Evolutionary conservation across 164 flowering plant species (phyloP).

Genomic region (Stephania cephalantha): DNA sequence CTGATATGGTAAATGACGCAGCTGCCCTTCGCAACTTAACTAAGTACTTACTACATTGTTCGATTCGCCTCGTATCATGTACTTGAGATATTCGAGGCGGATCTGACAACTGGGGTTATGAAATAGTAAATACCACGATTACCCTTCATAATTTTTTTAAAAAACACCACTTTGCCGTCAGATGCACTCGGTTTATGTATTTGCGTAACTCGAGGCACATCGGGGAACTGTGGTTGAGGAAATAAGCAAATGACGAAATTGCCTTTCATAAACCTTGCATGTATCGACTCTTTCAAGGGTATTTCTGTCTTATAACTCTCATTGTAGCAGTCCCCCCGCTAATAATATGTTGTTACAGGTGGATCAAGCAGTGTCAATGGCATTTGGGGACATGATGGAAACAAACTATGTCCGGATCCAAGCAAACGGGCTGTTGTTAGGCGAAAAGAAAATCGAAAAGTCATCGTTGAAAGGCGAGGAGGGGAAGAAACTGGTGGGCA

Average conservation of each 20-base stretch:
- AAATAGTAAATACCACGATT: neutral
- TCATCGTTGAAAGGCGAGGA: neutral
- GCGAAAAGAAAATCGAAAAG: neutral
- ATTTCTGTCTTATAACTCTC: neutral
- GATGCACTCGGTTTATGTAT: neutral
- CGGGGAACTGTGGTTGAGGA: neutral
- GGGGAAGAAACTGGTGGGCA: slow-evolving; percentile 1
- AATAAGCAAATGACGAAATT: neutral
- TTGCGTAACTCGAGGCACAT: too few relatives aligned
- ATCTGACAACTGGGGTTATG: neutral
- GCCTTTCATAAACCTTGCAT: neutral
- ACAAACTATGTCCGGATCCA: slow-evolving; percentile 54
- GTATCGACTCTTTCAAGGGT: neutral
- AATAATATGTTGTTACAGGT: slow-evolving; percentile 26
- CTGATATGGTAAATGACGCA: slow-evolving; percentile 39
- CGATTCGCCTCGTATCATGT: neutral
- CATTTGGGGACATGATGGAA: slow-evolving; percentile 33
- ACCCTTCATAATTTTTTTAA: neutral
- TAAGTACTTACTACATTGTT: neutral
- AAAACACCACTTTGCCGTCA: neutral
- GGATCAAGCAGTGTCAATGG: slow-evolving; percentile 70
- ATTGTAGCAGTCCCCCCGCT: neutral
- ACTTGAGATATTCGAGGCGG: too few relatives aligned
- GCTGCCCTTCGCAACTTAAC: neutral
- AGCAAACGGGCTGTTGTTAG: slow-evolving; percentile 17